Conservation (phyloP, 2,329 filamentous ascomycete genomes). For the Microdochium paspali region DNA sequence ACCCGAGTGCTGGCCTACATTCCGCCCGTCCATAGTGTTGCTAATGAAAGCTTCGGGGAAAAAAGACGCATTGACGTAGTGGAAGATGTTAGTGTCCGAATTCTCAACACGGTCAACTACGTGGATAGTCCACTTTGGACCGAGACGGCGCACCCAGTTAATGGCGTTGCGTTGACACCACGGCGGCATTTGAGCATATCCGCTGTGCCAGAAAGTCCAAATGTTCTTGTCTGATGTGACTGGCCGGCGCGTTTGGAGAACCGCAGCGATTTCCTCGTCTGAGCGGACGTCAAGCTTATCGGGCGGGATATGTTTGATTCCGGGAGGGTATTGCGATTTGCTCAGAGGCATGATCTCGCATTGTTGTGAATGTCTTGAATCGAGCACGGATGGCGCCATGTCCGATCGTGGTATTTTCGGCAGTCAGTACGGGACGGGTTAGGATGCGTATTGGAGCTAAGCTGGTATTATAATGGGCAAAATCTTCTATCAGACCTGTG, state of each 20-base stretch:
- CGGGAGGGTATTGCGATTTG: too few species aligned
- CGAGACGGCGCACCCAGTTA: slow-evolving; percentile 25
- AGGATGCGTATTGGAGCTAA: too few species aligned
- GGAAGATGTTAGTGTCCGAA: slow-evolving; percentile 23
- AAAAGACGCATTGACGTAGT: slow-evolving; percentile 22
- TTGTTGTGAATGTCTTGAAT: too few species aligned
- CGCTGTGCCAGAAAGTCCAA: slow-evolving; percentile 32
- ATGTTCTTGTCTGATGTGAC: slow-evolving; percentile 28
- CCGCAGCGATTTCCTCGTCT: slow-evolving; percentile 19
- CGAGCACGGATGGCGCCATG: too few species aligned
- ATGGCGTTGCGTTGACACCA: slow-evolving; percentile 26
- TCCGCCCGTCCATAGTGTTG: slow-evolving; percentile 31
- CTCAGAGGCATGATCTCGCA: too few species aligned
- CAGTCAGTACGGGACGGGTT: too few species aligned
- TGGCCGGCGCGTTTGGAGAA: slow-evolving; percentile 16
- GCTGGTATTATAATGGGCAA: too few species aligned
- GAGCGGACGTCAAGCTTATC: slow-evolving; percentile 16
- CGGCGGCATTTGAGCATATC: slow-evolving; percentile 19
- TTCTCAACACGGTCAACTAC: slow-evolving; percentile 25
- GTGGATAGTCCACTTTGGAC: slow-evolving; percentile 27
- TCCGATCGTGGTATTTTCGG: too few species aligned
- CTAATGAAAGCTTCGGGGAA: slow-evolving; percentile 31
- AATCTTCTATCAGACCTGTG: too few species aligned
- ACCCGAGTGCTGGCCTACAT: slow-evolving; percentile 31
- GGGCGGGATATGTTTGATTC: slow-evolving; percentile 10